These are phyloP conservation scores for Vigna reflexopilosa DNA, from an alignment of 306 rosid genomes.

Conservation along the genomic window DNA sequence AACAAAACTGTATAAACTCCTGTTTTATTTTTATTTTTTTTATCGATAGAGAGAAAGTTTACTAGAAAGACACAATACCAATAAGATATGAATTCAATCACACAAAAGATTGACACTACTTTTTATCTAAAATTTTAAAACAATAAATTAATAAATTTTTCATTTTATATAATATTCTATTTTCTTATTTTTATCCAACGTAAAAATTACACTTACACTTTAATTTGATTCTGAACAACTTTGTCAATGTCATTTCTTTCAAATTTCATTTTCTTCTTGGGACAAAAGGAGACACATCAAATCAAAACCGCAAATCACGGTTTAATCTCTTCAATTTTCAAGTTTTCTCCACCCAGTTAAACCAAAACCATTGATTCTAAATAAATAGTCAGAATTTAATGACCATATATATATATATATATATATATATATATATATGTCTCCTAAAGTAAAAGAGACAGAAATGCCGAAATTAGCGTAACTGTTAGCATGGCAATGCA, in stretches of 20 bases:
- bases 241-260: neutral
- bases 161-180: no score
- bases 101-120: no score
- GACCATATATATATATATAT: no score
- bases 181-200: no score
- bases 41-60: no score
- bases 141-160: no score
- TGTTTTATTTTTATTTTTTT: neutral
- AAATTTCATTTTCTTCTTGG: neutral
- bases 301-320: conserved; percentile 36
- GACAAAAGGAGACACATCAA: conserved; percentile 1
- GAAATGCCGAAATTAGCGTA: conserved; percentile 28
- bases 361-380: neutral
- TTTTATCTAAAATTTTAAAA: no score
- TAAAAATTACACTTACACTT: no score
- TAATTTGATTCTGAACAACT: no score
- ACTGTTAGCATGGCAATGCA: conserved; percentile 10
- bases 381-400: neutral
- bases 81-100: no score
- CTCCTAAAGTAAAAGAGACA: conserved; percentile 1
- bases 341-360: neutral
- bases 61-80: no score
- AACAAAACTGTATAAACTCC: conserved; percentile 11
- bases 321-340: conserved; percentile 2
- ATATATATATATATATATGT: neutral